phyloP scores from a whole-genome alignment of 1,284 basidiomycete species.

The Trichosporon sp. region DNA sequence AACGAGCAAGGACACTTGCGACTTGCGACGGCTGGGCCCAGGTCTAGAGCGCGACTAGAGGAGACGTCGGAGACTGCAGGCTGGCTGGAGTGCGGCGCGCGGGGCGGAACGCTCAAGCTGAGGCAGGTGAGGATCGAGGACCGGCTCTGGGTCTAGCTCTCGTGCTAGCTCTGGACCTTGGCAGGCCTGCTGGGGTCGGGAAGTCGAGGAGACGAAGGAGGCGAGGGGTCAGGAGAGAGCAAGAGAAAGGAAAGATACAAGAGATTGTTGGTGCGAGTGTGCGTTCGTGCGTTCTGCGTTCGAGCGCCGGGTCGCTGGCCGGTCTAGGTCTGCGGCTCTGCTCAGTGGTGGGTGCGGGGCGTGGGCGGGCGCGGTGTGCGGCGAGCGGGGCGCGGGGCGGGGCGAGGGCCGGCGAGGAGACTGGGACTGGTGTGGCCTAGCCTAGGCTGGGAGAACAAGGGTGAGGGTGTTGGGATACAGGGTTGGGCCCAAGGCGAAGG shows the following conservation, averaged over 20 bases:
- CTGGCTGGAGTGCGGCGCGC: background rate
- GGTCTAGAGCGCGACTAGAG: background rate
- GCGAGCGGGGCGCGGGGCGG: background rate
- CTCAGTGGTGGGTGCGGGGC: background rate
- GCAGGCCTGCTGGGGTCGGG: background rate
- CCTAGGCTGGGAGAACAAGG: background rate
- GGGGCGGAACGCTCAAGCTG: background rate
- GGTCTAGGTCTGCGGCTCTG: no score
- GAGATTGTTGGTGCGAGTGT: slow-evolving; percentile 40
- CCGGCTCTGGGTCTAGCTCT: background rate
- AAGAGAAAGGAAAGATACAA: background rate
- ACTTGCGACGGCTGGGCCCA: background rate
- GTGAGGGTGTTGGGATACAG: background rate
- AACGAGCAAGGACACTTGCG: background rate
- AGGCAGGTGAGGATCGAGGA: background rate
- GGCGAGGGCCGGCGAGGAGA: no score
- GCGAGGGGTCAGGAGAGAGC: background rate
- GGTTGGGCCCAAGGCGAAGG: background rate
- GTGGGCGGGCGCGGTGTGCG: background rate
- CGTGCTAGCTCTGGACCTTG: background rate
- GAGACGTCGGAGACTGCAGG: background rate
- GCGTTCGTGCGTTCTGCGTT: background rate
- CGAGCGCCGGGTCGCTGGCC: background rate
- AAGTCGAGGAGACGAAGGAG: background rate
- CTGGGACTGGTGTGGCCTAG: background rate